Evolutionary conservation across 2,329 filamentous ascomycete genomes (phyloP).

Genomic region (Nigrospora oryzae): DNA sequence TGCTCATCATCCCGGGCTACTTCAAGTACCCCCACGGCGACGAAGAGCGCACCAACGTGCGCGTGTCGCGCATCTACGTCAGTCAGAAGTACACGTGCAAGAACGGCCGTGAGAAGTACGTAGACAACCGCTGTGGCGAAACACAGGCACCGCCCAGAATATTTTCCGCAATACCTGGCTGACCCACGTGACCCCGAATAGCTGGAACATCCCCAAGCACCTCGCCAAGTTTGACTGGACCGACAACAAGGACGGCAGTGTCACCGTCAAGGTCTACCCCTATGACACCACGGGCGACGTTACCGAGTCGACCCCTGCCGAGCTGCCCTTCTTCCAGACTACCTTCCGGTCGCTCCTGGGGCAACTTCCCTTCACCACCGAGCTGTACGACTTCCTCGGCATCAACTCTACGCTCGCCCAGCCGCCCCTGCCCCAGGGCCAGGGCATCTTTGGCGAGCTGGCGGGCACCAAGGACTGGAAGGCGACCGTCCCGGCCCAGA

Average conservation of each 20-base stretch:
- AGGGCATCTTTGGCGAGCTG: slow-evolving; percentile 9
- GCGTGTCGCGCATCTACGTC: slow-evolving; percentile 24
- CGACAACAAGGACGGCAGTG: slow-evolving; percentile 4
- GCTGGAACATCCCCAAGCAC: slow-evolving; percentile 26
- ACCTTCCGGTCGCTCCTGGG: slow-evolving; percentile 11
- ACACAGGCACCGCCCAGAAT: no score
- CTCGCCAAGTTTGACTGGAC: slow-evolving; percentile 21
- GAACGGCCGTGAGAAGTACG: slow-evolving; percentile 20
- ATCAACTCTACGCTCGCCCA: slow-evolving; percentile 14
- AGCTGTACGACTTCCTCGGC: slow-evolving; percentile 10
- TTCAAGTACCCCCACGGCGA: slow-evolving; percentile 8
- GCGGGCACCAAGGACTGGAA: slow-evolving; percentile 14
- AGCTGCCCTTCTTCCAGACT: slow-evolving; percentile 15
- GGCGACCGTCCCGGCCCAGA: slow-evolving; percentile 8
- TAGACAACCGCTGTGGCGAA: not conserved
- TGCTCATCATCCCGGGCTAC: slow-evolving; percentile 18
- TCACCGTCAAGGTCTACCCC: slow-evolving; percentile 15
- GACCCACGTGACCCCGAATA: not conserved
- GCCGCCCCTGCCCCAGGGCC: slow-evolving; percentile 14
- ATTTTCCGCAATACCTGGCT: no score
- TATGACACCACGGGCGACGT: slow-evolving; percentile 3
- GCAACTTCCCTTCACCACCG: slow-evolving; percentile 12
- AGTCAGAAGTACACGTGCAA: slow-evolving; percentile 19
- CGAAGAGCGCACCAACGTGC: slow-evolving; percentile 9
- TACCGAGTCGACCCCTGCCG: slow-evolving; percentile 1